phyloP scores from a whole-genome alignment of 176 grass and related monocot genomes.

The Lolium perenne region DNA sequence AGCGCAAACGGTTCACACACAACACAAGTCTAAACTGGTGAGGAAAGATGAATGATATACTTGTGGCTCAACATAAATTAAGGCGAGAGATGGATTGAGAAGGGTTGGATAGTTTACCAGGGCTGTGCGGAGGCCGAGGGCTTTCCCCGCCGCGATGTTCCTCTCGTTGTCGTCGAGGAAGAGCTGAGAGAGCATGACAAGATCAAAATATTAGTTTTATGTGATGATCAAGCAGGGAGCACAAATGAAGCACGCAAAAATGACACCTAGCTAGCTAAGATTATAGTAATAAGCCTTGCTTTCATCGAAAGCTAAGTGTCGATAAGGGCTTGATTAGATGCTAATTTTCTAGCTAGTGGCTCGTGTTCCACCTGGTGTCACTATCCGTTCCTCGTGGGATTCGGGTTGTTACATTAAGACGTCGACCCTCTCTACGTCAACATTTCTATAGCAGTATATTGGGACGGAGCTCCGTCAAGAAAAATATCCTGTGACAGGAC shows the following conservation, averaged over 20 bases:
- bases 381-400: constrained; percentile 3
- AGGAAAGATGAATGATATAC: not conserved
- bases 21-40: not conserved
- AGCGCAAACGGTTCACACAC: not conserved
- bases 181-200: constrained; percentile 51
- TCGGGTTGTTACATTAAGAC: not conserved
- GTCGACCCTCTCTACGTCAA: not conserved
- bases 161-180: constrained; percentile 96
- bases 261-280: too few species aligned
- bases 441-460: not conserved
- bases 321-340: not conserved
- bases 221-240: not conserved
- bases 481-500: not conserved
- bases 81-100: not conserved
- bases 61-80: not conserved
- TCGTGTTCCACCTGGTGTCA: not conserved
- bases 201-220: not conserved
- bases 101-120: constrained; percentile 56
- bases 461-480: not conserved
- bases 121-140: constrained; percentile 72
- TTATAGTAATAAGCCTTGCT: constrained; percentile 12
- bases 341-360: not conserved
- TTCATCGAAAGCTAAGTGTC: constrained; percentile 17
- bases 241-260: not conserved
- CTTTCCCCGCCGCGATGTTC: constrained; percentile 94